Evolutionary conservation across 2,329 filamentous ascomycete species (phyloP).

Genomic region (Exophiala xenobiotica): DNA sequence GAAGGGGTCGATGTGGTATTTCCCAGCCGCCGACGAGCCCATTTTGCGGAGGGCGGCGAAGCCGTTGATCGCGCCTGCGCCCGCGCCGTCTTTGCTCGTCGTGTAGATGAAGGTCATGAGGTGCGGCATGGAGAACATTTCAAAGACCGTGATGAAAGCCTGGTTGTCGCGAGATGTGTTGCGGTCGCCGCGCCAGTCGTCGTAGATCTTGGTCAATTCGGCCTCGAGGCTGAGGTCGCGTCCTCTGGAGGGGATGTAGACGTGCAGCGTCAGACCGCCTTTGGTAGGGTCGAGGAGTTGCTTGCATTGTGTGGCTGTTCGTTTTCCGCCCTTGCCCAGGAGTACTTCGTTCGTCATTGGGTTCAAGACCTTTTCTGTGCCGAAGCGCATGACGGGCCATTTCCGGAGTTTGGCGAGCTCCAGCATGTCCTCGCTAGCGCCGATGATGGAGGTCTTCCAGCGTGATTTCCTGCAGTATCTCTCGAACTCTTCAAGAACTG

Average conservation of each 20-base stretch:
- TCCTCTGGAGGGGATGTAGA: slow-evolving; percentile 37
- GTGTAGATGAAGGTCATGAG: slow-evolving; percentile 46
- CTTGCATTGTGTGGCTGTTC: slow-evolving; percentile 39
- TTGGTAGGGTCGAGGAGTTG: slow-evolving; percentile 39
- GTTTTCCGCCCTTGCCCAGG: slow-evolving; percentile 37
- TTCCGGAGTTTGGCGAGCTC: slow-evolving; percentile 32
- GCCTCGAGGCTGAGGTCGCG: slow-evolving; percentile 35
- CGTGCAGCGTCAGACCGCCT: slow-evolving; percentile 36
- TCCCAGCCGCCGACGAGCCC: slow-evolving; percentile 32
- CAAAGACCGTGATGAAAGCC: slow-evolving; percentile 44
- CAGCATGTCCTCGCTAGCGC: slow-evolving; percentile 37
- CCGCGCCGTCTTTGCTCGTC: slow-evolving; percentile 30
- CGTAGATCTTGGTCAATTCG: slow-evolving; percentile 38
- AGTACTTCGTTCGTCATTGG: slow-evolving; percentile 42
- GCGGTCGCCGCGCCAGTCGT: slow-evolving; percentile 39
- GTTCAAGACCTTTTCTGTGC: slow-evolving; percentile 42
- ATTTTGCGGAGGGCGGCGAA: slow-evolving; percentile 42
- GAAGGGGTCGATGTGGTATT: slow-evolving; percentile 44
- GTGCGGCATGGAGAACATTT: slow-evolving; percentile 39
- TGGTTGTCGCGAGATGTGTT: slow-evolving; percentile 35
- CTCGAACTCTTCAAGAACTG: slow-evolving; percentile 38
- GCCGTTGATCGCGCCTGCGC: no score
- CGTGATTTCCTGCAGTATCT: slow-evolving; percentile 33
- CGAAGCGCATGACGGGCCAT: slow-evolving; percentile 41
- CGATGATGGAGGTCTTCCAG: slow-evolving; percentile 40